Evolutionary conservation across 2,329 filamentous ascomycete genomes (phyloP).

Genomic region (Aspergillus ibericus): DNA sequence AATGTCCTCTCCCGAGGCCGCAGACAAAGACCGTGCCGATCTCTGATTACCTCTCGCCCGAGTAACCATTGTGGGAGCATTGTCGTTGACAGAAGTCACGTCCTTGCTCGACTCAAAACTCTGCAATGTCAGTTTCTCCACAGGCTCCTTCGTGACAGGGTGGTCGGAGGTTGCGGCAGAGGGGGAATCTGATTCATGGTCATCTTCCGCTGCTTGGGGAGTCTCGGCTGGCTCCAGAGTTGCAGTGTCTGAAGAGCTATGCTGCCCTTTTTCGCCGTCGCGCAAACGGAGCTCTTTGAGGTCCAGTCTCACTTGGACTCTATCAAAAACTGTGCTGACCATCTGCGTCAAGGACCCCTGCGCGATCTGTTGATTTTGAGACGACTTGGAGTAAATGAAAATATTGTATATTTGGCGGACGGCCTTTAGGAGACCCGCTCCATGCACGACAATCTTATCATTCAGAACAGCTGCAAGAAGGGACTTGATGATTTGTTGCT

Average conservation of each 20-base stretch:
- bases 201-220: conserved; percentile 49
- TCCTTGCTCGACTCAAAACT: conserved; percentile 70
- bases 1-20: conserved; percentile 36
- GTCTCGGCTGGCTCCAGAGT: conserved; percentile 40
- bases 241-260: conserved; percentile 38
- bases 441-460: conserved; percentile 98
- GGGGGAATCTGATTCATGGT: conserved; percentile 45
- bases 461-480: conserved; percentile 92
- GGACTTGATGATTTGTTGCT: conserved; percentile 98
- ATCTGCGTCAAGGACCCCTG: conserved; percentile 97
- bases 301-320: conserved; percentile 81
- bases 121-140: conserved; percentile 64
- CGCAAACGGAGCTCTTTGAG: conserved; percentile 76
- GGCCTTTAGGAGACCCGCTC: conserved; percentile 90
- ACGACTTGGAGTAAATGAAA: conserved; percentile 91
- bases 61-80: conserved; percentile 67
- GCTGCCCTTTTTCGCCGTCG: conserved; percentile 36
- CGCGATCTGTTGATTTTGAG: conserved; percentile 92
- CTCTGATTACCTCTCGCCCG: conserved; percentile 53
- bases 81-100: conserved; percentile 65
- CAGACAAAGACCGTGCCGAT: conserved; percentile 46
- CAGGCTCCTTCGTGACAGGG: conserved; percentile 54
- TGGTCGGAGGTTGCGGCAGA: conserved; percentile 39
- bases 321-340: conserved; percentile 96
- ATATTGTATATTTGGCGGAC: conserved; percentile 99